phyloP scores from a whole-genome alignment of 305 asterid genomes.

The Fraxinus baroniana region DNA sequence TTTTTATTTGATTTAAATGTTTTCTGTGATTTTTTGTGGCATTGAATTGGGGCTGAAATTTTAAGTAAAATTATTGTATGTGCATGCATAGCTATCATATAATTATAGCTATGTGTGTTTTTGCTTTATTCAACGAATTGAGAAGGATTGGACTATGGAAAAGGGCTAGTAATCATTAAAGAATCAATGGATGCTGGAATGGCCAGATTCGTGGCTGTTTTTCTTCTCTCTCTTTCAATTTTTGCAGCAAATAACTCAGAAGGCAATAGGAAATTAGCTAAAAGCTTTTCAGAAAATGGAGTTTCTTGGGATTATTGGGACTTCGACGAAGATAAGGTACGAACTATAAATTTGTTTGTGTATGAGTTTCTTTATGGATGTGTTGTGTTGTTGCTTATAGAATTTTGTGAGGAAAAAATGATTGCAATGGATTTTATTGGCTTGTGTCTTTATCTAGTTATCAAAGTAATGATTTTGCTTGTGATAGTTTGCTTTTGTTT shows the following conservation, averaged over 20 bases:
- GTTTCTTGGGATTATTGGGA: conserved; percentile 31
- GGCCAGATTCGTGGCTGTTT: conserved; percentile 41
- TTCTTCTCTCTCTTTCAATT: conserved; percentile 53
- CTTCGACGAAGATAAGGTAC: conserved; percentile 40
- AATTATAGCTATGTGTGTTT: conserved; percentile 40
- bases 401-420: conserved; percentile 2
- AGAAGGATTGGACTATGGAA: conserved; percentile 31
- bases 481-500: neutral
- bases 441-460: neutral
- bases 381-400: neutral
- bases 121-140: conserved; percentile 36
- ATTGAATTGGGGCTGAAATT: conserved; percentile 6
- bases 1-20: neutral
- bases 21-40: neutral
- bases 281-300: conserved; percentile 29
- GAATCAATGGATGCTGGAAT: conserved; percentile 57
- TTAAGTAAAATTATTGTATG: conserved; percentile 10
- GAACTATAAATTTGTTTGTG: neutral
- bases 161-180: conserved; percentile 32
- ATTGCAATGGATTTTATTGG: neutral
- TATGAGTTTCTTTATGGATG: neutral
- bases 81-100: conserved; percentile 40
- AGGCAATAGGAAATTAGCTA: conserved; percentile 52
- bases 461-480: conserved; percentile 9
- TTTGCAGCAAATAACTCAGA: conserved; percentile 52